Percentiles rank a stretch among this genome's conserved stretches.
Evolutionary conservation across 208 protist genomes (phyloP).

Genomic region (Leishmania major): DNA sequence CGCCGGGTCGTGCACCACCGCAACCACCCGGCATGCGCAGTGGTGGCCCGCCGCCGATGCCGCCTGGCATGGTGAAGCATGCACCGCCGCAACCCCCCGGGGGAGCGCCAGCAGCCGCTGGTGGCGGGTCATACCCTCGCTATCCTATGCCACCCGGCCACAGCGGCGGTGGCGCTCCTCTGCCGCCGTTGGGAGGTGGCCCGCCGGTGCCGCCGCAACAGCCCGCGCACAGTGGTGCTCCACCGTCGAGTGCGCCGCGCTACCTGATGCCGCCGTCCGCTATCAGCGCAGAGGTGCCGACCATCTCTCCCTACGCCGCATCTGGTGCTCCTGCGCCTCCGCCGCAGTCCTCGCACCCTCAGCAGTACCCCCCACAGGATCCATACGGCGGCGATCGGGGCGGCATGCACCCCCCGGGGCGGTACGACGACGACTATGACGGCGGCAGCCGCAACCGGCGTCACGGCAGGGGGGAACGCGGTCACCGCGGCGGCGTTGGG

Average conservation of each 20-base stretch:
- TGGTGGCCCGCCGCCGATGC: constrained; percentile 11
- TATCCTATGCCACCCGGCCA: constrained; percentile 29
- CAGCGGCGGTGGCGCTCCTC: background rate
- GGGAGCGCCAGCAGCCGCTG: background rate
- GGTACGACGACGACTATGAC: constrained; percentile 18
- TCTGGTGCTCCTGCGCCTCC: constrained; percentile 3
- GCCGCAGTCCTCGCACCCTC: constrained; percentile 17
- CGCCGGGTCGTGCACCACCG: constrained; percentile 28
- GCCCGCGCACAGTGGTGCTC: background rate
- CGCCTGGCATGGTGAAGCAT: constrained; percentile 37
- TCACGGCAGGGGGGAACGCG: constrained; percentile 14
- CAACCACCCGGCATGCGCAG: constrained; percentile 29
- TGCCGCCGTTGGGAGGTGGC: background rate
- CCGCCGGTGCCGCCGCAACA: background rate
- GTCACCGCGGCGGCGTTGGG: constrained; percentile 1
- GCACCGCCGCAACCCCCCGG: constrained; percentile 8
- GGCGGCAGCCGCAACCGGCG: constrained; percentile 11
- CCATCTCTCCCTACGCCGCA: constrained; percentile 12
- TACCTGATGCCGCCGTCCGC: constrained; percentile 31
- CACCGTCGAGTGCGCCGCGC: constrained; percentile 9
- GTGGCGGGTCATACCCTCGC: constrained; percentile 11
- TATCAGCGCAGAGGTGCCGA: constrained; percentile 16
- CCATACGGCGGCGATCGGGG: constrained; percentile 13
- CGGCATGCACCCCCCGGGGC: constrained; percentile 10
- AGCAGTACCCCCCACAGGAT: constrained; percentile 7